Base-by-base conservation (phyloP, 1,139 yeast species). In the Petasospora fabianii region DNA sequence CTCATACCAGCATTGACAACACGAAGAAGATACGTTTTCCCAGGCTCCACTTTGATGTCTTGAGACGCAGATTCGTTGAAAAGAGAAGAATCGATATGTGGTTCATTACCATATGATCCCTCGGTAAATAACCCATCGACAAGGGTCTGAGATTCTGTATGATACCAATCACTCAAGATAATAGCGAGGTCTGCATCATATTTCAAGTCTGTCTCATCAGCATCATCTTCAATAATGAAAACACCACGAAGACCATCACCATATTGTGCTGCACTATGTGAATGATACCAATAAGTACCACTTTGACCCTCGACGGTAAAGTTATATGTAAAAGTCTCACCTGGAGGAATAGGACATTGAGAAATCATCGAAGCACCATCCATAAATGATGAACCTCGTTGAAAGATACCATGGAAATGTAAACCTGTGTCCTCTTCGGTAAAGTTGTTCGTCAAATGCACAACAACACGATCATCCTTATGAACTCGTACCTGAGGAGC, bases 281-380 rank as follows among this genome's bases (percentile, higher is more conserved):
- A 73, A 54, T 77, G 83, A 60, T 77, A 77, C 82, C 82, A 77
- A 56, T 64, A 77, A 10, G 80, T 73, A 30, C 83, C 83, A 30
- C 65, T 66, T 55, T 77, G 81, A 30, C 64, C 61, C 31, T 64
- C 61, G 29, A 75, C 69, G 9, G 70, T 66, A 50, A 77, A 76
- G 52, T 75, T 69, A 55, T 77, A 77, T 32, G 68, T 59, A 49
- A 68, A 68, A 9, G 70, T 59, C 20, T 71, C 71, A 15, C 75
- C 75, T 12, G 79, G 73, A 10, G 78, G 71, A 38, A 77, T 71
- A 4, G 83, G 81, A 55, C 84, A 77, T 57, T 77, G 83, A 27
- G 78, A 73, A 39, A 77, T 67, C 69, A 68, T 65, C 47, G 73
- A 69, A 3, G 82, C 77, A 13, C 84, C 84, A 59, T 77, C 84